These are phyloP conservation scores for Vachellia pachyceras DNA, from an alignment of 306 rosid genomes.

Conservation along the genomic window DNA sequence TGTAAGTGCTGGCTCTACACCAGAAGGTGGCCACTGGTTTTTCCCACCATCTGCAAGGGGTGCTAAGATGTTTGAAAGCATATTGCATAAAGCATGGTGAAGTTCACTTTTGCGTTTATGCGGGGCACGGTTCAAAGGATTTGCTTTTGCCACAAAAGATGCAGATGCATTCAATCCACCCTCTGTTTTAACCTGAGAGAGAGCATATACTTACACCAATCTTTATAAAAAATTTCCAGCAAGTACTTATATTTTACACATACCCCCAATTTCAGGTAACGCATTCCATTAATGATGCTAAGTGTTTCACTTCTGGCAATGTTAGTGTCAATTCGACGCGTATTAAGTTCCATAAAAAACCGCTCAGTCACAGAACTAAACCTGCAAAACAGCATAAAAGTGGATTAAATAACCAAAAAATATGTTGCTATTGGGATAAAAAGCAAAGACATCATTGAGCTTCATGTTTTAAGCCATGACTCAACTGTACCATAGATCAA, in stretches of 20 bases:
- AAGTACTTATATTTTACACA: constrained; percentile 42
- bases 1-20: constrained; percentile 94
- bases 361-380: constrained; percentile 99
- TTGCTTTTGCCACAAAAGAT: constrained; percentile 99
- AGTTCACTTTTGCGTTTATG: constrained; percentile 99
- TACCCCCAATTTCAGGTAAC: constrained; percentile 98
- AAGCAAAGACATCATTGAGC: constrained; percentile 13
- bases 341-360: constrained; percentile 96
- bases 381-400: constrained; percentile 57
- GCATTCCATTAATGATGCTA: constrained; percentile 98
- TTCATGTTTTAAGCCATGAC: constrained; percentile 27
- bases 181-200: constrained; percentile 91
- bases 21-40: constrained; percentile 98
- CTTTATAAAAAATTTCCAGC: constrained; percentile 35
- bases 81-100: constrained; percentile 93
- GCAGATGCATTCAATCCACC: constrained; percentile 99
- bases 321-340: constrained; percentile 88
- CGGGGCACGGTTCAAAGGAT: constrained; percentile 92
- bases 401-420: constrained; percentile 28
- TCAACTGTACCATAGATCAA: constrained; percentile 30
- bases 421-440: not conserved
- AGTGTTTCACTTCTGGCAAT: constrained; percentile 96
- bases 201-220: constrained; percentile 45
- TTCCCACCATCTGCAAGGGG: constrained; percentile 99
- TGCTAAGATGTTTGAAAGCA: constrained; percentile 96